Percentiles rank a stretch among this genome's conserved stretches.
phyloP scores from a whole-genome alignment of 345 rosid species.

The Abelmoschus esculentus region DNA sequence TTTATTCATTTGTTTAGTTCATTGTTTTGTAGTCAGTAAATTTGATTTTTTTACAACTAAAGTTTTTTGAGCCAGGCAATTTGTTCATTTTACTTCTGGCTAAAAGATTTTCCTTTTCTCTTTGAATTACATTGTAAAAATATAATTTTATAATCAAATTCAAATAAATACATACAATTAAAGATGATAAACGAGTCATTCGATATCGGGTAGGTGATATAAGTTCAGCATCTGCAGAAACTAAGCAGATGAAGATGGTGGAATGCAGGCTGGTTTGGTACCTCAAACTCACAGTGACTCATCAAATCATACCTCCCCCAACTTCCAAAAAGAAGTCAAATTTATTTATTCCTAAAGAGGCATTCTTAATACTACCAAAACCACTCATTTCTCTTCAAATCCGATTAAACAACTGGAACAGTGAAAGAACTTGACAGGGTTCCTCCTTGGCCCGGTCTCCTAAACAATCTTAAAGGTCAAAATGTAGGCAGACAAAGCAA shows the following conservation, averaged over 20 bases:
- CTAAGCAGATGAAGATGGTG: not conserved
- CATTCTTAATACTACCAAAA: not conserved
- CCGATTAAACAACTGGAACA: not conserved
- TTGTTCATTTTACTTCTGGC: not conserved
- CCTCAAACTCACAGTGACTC: not conserved
- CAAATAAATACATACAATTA: not conserved
- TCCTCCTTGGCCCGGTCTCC: not conserved
- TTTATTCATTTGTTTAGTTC: not conserved
- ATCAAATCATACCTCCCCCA: not conserved
- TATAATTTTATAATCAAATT: not conserved
- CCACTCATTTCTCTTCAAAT: not conserved
- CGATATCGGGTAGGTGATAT: too few species aligned
- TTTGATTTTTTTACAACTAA: not conserved
- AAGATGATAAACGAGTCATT: too few species aligned
- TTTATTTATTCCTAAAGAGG: not conserved
- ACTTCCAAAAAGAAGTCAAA: not conserved
- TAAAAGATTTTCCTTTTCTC: not conserved
- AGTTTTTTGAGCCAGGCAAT: not conserved
- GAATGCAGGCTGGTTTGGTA: not conserved
- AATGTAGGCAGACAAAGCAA: not conserved
- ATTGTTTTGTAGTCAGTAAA: not conserved
- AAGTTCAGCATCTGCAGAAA: not conserved
- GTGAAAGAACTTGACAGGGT: accelerated
- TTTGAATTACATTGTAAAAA: not conserved
- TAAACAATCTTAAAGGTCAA: not conserved